phyloP scores from a whole-genome alignment of 495 filamentous ascomycete species.

The Podospora appendiculata region DNA sequence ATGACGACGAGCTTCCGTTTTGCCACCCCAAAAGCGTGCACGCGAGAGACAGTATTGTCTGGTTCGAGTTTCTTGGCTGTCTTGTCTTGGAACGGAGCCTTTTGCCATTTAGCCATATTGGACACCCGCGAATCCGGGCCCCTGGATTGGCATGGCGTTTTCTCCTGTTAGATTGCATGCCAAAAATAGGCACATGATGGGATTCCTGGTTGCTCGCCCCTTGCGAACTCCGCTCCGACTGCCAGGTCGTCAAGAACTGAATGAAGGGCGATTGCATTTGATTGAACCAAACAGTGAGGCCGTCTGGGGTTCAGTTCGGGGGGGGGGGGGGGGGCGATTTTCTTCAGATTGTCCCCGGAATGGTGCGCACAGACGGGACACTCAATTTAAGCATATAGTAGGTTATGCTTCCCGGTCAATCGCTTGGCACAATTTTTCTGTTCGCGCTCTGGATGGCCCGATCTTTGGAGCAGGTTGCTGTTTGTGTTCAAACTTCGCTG shows the following conservation, averaged over 20 bases:
- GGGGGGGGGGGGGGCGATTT: neutral
- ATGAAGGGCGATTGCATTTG: neutral
- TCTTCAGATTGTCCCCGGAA: neutral
- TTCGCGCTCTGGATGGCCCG: neutral
- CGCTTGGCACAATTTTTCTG: neutral
- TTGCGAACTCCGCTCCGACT: slow-evolving; percentile 1
- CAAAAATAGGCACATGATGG: slow-evolving; percentile 13
- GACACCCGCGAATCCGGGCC: slow-evolving; percentile 21
- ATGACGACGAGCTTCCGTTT: slow-evolving; percentile 2
- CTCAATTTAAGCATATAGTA: slow-evolving; percentile 2
- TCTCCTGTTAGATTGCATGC: slow-evolving; percentile 4
- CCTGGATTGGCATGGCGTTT: slow-evolving; percentile 25
- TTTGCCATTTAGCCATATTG: slow-evolving; percentile 28
- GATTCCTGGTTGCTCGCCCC: slow-evolving; percentile 1
- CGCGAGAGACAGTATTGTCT: neutral
- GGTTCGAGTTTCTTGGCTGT: slow-evolving; percentile 3
- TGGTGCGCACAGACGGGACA: neutral
- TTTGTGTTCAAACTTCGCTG: neutral
- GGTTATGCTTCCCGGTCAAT: neutral
- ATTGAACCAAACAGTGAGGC: no score
- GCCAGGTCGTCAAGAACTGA: neutral
- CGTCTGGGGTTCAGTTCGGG: neutral
- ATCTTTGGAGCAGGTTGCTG: neutral
- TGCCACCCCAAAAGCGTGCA: slow-evolving; percentile 1
- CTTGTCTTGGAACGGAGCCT: slow-evolving; percentile 12